A percentile compares a stretch with the other conserved stretches of the same genome.
Conservation (phyloP, 1,284 basidiomycete genomes). For the Fistulinella cinereoalba region DNA sequence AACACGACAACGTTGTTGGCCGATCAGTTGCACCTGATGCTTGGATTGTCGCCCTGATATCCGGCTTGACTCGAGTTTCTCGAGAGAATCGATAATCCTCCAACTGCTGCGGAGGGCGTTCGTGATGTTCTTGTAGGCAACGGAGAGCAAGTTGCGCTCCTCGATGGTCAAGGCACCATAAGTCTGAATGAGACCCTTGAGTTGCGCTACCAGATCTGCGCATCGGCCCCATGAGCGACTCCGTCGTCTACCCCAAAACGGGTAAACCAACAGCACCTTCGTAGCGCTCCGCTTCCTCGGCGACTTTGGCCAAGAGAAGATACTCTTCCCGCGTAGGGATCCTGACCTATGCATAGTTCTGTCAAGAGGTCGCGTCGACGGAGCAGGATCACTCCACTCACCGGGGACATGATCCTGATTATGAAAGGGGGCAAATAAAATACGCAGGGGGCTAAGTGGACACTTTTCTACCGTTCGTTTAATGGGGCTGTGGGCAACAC, state of each 20-base stretch:
- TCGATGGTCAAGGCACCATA: conserved; percentile 55
- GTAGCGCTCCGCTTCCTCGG: conserved; percentile 65
- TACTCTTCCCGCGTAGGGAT: conserved; percentile 37
- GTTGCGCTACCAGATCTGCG: conserved; percentile 56
- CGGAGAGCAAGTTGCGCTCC: conserved; percentile 66
- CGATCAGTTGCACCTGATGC: conserved; percentile 48
- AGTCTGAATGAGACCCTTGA: conserved; percentile 52
- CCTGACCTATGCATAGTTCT: conserved; percentile 23
- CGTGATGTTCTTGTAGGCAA: conserved; percentile 69
- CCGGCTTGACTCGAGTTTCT: conserved; percentile 46
- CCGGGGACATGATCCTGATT: conserved; percentile 31
- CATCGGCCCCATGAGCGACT: conserved; percentile 13
- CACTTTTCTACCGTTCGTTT: conserved; percentile 31
- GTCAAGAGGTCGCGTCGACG: conserved; percentile 1
- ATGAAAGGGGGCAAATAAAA: conserved; percentile 11
- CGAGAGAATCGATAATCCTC: conserved; percentile 56
- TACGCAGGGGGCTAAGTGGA: neutral
- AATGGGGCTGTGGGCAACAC: conserved; percentile 32
- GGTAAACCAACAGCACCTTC: conserved; percentile 42
- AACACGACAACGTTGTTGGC: conserved; percentile 50
- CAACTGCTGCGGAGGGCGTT: conserved; percentile 60
- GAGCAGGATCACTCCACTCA: conserved; percentile 16
- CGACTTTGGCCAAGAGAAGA: conserved; percentile 59
- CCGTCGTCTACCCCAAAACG: neutral
- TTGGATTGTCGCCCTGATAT: conserved; percentile 26